Percentiles rank a stretch among this genome's conserved stretches.
Conservation (phyloP, 2,329 filamentous ascomycete species). For the Talaromyces atroroseus region DNA sequence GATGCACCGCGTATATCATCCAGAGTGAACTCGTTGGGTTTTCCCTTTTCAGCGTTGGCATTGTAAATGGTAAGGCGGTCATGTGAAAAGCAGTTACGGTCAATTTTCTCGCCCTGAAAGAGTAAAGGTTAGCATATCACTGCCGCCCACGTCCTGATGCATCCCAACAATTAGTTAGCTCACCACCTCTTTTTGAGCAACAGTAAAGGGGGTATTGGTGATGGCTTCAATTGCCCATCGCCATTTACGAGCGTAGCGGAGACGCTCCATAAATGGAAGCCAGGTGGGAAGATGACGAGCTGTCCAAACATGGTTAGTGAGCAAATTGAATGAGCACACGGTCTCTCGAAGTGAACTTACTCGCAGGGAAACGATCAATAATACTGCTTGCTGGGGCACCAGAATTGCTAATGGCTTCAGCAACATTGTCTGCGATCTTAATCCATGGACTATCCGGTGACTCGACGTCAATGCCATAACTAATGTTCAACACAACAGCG, state of each 20-base stretch:
- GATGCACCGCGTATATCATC: constrained; percentile 3
- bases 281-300: constrained; percentile 2
- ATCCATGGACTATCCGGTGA: background rate
- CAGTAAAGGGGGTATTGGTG: background rate
- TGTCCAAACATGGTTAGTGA: background rate
- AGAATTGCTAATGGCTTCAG: constrained; percentile 5
- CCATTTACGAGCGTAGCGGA: constrained; percentile 2
- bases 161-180: background rate
- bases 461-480: constrained; percentile 6
- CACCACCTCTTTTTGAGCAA: background rate
- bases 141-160: too few relatives aligned
- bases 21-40: constrained; percentile 1
- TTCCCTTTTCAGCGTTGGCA: constrained; percentile 3
- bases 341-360: too few relatives aligned
- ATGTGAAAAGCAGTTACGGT: constrained; percentile 4
- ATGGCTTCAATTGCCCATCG: constrained; percentile 5
- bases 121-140: background rate
- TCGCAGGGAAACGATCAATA: constrained; percentile 2
- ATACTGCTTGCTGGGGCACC: background rate
- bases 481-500: constrained; percentile 3
- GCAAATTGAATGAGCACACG: too few relatives aligned
- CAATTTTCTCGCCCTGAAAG: background rate
- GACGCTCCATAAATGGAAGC: constrained; percentile 7
- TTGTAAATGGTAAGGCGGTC: background rate
- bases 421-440: constrained; percentile 1